These are phyloP conservation scores for Thymus quinquecostatus DNA, from an alignment of 257 asterid genomes.

Conservation along the genomic window DNA sequence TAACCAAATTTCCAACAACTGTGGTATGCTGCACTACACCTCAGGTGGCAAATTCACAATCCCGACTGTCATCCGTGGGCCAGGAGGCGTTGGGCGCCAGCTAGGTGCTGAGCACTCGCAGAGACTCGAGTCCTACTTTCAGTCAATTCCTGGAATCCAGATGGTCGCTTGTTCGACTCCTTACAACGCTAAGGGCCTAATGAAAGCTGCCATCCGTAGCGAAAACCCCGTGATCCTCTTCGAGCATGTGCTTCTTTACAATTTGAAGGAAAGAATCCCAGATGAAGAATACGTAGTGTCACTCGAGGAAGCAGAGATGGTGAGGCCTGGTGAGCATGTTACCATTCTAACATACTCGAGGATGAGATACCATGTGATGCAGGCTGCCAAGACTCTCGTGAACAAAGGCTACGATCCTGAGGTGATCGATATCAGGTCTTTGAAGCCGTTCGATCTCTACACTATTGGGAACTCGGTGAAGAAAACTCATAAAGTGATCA, in stretches of 20 bases:
- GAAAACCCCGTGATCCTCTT: conserved; percentile 82
- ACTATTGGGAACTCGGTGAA: conserved; percentile 82
- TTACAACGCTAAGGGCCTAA: conserved; percentile 79
- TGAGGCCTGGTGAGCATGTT: conserved; percentile 77
- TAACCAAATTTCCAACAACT: conserved; percentile 83
- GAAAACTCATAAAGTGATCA: conserved; percentile 76
- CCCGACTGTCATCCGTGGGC: conserved; percentile 83
- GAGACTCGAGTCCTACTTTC: conserved; percentile 83
- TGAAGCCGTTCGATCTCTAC: conserved; percentile 83
- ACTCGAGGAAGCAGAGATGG: conserved; percentile 90
- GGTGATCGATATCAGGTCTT: conserved; percentile 81
- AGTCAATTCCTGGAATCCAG: conserved; percentile 86
- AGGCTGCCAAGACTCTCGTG: conserved; percentile 76
- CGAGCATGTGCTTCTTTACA: conserved; percentile 84
- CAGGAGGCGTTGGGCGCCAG: conserved; percentile 92
- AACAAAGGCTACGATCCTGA: conserved; percentile 87
- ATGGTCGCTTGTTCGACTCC: conserved; percentile 94
- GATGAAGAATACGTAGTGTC: conserved; percentile 69
- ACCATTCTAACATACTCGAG: conserved; percentile 77
- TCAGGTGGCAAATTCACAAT: conserved; percentile 89
- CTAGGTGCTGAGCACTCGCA: conserved; percentile 93
- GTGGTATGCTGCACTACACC: conserved; percentile 93
- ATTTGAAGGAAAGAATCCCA: conserved; percentile 79
- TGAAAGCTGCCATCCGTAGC: conserved; percentile 87
- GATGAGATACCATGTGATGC: conserved; percentile 94